Percentiles rank a stretch among this genome's conserved stretches.
Conservation (phyloP, 2,329 filamentous ascomycete species). For the Ceratocystis alfenasii region DNA sequence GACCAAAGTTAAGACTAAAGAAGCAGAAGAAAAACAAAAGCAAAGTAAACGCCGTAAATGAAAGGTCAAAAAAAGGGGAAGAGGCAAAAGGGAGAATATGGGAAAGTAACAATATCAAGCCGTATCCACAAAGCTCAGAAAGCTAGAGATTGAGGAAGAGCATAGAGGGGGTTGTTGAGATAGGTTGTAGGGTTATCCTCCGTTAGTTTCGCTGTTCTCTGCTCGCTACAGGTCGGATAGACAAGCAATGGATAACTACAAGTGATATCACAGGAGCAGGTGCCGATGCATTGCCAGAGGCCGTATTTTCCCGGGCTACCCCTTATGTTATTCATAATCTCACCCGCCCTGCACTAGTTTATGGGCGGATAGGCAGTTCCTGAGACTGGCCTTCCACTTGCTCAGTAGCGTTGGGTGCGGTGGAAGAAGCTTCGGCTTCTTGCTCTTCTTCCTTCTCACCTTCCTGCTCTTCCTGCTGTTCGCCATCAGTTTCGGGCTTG, state of each 20-base stretch:
- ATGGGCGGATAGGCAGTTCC: conserved; percentile 14
- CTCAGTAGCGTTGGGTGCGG: background rate
- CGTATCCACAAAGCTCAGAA: background rate
- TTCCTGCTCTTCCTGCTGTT: conserved; percentile 19
- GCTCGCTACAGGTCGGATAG: too few relatives aligned
- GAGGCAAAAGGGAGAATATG: background rate
- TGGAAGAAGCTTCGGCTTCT: background rate
- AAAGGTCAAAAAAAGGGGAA: background rate
- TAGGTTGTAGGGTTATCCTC: background rate
- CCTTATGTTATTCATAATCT: background rate
- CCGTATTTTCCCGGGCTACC: background rate
- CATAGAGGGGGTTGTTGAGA: background rate
- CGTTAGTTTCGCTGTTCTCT: background rate
- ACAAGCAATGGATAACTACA: background rate
- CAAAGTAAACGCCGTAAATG: conserved; percentile 12
- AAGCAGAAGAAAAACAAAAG: conserved; percentile 14
- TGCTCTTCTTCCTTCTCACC: conserved; percentile 17
- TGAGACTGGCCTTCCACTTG: background rate
- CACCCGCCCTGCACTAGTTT: conserved; percentile 2
- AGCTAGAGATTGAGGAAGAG: background rate
- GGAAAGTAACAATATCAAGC: background rate
- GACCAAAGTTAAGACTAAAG: conserved; percentile 13
- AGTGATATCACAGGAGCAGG: background rate
- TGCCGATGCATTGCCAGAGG: background rate
- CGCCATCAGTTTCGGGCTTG: conserved; percentile 39